Base-by-base conservation (phyloP, 331 rosid species). In the Cucumis variabilis region DNA sequence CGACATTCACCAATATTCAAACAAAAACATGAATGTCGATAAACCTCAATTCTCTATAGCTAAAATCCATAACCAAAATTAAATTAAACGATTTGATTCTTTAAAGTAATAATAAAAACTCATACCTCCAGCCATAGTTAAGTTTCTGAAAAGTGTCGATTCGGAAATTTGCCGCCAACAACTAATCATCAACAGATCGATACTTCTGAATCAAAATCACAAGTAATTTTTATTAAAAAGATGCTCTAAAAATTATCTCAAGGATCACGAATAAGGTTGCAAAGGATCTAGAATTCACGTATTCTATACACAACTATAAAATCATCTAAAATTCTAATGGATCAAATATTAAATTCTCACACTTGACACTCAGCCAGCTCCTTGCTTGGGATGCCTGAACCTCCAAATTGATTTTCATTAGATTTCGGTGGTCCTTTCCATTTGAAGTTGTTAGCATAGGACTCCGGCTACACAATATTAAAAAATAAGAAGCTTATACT, bases 371-470 rank as follows among this genome's bases (percentile, higher is more conserved):
- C 63, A 3, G 21, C 63, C 63, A 55, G 62, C 76, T 27, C 50
- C 78, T 6, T 33, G 24, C 13, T 72, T 7, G 78, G 50, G 50
- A 19, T 9, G 23, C 25, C 44, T 73, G 53, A 23, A 73, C 27
- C 55, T 73, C 81, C 27, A 16, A 89, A 84, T 91, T 91, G 93
- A 28, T 70, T 88, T 89, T 86, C 91, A 15, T 66, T 90, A 71
- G 86, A 55, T 88, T 92, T 91, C 10, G 97, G 95, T 7, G 66
- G 94, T 44, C 98, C 98, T 93, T 96, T 96, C 95, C 96, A 95
- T 92, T 93, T 96, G 90, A 96, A 96, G 93, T 96, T 96, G 90
- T 96, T 98, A 5, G 99, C 96, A 88, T 96, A 96, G 82, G 95
- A 83, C 86, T 91, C 95, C 60, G 87, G 93, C 99, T 95, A 90